Base-by-base conservation (phyloP, 495 filamentous ascomycete species). In the Tuber aestivum region DNA sequence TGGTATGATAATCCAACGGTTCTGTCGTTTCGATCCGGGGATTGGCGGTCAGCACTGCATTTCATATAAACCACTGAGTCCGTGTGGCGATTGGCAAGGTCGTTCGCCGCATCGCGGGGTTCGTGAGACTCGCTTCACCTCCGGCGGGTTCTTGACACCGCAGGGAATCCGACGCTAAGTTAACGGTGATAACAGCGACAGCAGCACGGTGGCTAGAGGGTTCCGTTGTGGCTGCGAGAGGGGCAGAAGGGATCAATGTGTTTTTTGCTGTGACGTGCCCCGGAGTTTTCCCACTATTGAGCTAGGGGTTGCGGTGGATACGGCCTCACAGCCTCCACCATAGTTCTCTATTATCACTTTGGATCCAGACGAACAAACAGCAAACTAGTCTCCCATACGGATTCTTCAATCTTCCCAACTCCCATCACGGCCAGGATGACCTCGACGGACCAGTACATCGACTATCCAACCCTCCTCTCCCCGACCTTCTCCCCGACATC, bases 381-480 rank as follows among this genome's bases (percentile, higher is more conserved):
- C 44, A n/a, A 21, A n/a, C 48, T 0, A n/a, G 23, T 12, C 5
- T 23, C 45, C 12, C 27, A 7, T 38, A 61, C 70, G 41, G 27
- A 42, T 27, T 76, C 76, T 9, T 82, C 81, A 32, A 77, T 78
- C 70, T 74, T 23, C 41, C n/a, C n/a, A n/a, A n/a, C n/a, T n/a
- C n/a, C n/a, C n/a, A n/a, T n/a, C n/a, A 50, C 84, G 41, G 79
- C 82, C 32, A 73, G 72, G 41, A 81, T 80, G 72, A 74, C 79
- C 42, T 76, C 77, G 3, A 14, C 56, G 1, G 56, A 65, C n/a
- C 56, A 95, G 23, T 99, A 99, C 86, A 94, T 99, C 84, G 94
- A 99, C 87, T 97, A 97, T 85, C 93, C 97, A 81, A 87, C 92
- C 79, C 97, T 99, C 84, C 88, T 97, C 77, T 90, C 92, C 78